phyloP scores from a whole-genome alignment of 305 asterid genomes.

The Euphrasia arctica region DNA sequence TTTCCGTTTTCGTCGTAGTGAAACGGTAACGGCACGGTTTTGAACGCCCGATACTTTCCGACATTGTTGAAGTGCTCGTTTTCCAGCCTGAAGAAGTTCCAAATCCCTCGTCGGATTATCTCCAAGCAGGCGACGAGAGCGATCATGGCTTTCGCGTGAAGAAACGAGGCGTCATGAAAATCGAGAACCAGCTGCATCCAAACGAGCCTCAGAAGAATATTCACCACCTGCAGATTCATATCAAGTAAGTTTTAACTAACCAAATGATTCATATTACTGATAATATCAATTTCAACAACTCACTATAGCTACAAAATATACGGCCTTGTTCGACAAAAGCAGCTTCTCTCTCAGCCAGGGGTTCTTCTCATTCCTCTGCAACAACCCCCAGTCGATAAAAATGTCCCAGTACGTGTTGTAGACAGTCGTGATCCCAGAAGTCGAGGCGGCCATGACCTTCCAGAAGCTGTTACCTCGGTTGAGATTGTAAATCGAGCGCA shows the following conservation, averaged over 20 bases:
- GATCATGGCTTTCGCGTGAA: slow-evolving; percentile 52
- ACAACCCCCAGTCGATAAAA: slow-evolving; percentile 76
- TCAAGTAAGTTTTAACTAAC: background rate
- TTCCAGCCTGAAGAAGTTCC: slow-evolving; percentile 91
- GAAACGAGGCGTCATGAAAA: slow-evolving; percentile 38
- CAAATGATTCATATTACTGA: background rate
- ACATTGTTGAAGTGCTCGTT: slow-evolving; percentile 61
- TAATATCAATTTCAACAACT: slow-evolving; percentile 8
- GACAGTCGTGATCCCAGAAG: slow-evolving; percentile 64
- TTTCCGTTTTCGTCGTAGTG: slow-evolving; percentile 40
- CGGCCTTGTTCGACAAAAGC: slow-evolving; percentile 52
- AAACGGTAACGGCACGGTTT: slow-evolving; percentile 51
- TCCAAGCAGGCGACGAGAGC: slow-evolving; percentile 73
- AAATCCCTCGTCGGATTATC: slow-evolving; percentile 83
- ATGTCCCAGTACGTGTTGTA: slow-evolving; percentile 78
- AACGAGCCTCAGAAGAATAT: slow-evolving; percentile 68
- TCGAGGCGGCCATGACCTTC: slow-evolving; percentile 54
- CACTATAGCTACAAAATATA: slow-evolving; percentile 75
- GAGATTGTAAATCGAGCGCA: slow-evolving; percentile 47
- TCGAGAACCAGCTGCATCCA: slow-evolving; percentile 91
- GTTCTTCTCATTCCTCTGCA: slow-evolving; percentile 49
- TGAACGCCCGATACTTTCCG: slow-evolving; percentile 51
- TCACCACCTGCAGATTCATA: slow-evolving; percentile 50
- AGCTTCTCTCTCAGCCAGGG: slow-evolving; percentile 90
- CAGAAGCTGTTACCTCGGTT: slow-evolving; percentile 30